Evolutionary conservation across 345 rosid species (phyloP).

Genomic region (Eucalyptus albens): DNA sequence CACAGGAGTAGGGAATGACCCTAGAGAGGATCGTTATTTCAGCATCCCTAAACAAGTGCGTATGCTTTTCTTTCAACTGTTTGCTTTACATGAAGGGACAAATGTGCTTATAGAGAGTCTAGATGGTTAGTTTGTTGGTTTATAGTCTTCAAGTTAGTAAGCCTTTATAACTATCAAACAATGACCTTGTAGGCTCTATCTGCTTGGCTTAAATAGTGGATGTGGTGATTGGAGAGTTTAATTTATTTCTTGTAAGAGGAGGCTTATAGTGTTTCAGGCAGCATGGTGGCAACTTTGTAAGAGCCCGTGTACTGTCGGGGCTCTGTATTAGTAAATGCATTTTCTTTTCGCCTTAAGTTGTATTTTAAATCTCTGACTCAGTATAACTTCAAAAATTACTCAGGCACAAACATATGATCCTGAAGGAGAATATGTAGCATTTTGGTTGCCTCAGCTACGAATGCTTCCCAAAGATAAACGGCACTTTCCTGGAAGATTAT

Average conservation of each 20-base stretch:
- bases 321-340: neutral
- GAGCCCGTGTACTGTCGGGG: neutral
- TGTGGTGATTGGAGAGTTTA: neutral
- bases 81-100: neutral
- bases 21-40: constrained; percentile 87
- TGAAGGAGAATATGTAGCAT: constrained; percentile 68
- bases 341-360: neutral
- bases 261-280: neutral
- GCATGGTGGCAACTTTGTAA: neutral
- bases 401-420: constrained; percentile 80
- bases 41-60: constrained; percentile 84
- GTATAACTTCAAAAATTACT: neutral
- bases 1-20: constrained; percentile 90
- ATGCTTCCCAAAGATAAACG: constrained; percentile 48
- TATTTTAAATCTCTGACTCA: neutral
- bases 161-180: neutral
- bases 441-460: constrained; percentile 61
- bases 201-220: neutral
- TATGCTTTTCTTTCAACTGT: neutral
- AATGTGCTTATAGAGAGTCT: neutral
- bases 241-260: neutral
- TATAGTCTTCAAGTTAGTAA: neutral
- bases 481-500: constrained; percentile 55
- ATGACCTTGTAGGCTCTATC: neutral
- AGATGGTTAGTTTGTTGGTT: neutral